Conservation (phyloP, 164 flowering plant genomes). For the Tetrastigma voinierianum region DNA sequence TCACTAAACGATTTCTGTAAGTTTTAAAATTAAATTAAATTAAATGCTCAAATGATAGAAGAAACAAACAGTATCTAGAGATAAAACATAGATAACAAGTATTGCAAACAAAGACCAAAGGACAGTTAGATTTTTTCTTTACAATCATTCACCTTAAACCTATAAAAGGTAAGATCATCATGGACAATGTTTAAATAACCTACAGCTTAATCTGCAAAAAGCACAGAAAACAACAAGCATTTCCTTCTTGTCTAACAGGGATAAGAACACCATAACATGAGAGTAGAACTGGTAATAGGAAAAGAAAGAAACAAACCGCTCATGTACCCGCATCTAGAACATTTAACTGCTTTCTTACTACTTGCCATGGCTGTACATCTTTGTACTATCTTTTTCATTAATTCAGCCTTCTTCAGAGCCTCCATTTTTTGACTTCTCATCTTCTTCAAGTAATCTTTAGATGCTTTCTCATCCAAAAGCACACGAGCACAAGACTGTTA, state of each 20-base stretch:
- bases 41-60: too few species aligned
- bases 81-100: too few species aligned
- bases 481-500: constrained; percentile 73
- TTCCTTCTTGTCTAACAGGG: too few species aligned
- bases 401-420: constrained; percentile 46
- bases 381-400: constrained; percentile 49
- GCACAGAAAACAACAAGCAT: background rate
- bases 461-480: constrained; percentile 61
- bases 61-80: too few species aligned
- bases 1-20: too few species aligned
- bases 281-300: background rate
- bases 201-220: too few species aligned
- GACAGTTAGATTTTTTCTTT: too few species aligned
- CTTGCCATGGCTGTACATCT: constrained; percentile 45
- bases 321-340: constrained; percentile 64
- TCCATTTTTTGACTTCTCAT: constrained; percentile 72
- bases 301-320: constrained; percentile 60
- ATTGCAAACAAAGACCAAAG: too few species aligned
- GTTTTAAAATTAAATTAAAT: too few species aligned
- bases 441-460: constrained; percentile 51
- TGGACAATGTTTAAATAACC: too few species aligned
- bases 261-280: background rate
- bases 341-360: constrained; percentile 40
- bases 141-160: too few species aligned
- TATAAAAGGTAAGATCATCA: too few species aligned